These are phyloP conservation scores for Ophiostoma angusticollis DNA, from an alignment of 2,329 filamentous ascomycete genomes.

Conservation along the genomic window DNA sequence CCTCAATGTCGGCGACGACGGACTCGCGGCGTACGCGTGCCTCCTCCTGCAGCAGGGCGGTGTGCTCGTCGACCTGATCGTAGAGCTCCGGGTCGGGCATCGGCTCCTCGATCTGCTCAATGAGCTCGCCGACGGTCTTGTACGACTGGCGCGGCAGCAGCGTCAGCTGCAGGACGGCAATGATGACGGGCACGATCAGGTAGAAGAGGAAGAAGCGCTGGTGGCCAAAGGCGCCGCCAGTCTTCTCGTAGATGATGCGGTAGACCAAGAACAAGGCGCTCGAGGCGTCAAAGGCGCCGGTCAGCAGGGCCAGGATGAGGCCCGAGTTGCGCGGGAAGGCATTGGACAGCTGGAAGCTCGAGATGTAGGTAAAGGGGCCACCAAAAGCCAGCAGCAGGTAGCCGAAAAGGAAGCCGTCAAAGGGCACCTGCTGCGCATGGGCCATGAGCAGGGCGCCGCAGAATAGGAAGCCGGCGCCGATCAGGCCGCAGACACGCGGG, in stretches of 20 bases:
- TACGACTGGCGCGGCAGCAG: slow-evolving; percentile 66
- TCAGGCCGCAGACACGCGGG: slow-evolving; percentile 60
- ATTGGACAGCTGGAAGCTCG: slow-evolving; percentile 74
- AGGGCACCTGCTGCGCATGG: slow-evolving; percentile 47
- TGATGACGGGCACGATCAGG: slow-evolving; percentile 54
- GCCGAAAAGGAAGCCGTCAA: slow-evolving; percentile 63
- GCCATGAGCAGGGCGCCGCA: slow-evolving; percentile 62
- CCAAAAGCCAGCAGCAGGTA: slow-evolving; percentile 68
- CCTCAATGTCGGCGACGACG: slow-evolving; percentile 58
- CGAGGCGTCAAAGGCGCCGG: slow-evolving; percentile 72
- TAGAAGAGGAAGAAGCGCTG: slow-evolving; percentile 61
- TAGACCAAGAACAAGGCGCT: slow-evolving; percentile 68
- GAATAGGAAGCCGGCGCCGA: slow-evolving; percentile 55
- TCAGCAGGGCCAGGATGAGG: slow-evolving; percentile 66
- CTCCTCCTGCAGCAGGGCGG: slow-evolving; percentile 40
- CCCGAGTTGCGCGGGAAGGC: slow-evolving; percentile 67
- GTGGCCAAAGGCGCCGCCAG: slow-evolving; percentile 41
- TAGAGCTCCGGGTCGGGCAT: slow-evolving; percentile 21
- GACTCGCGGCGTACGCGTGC: slow-evolving; percentile 47
- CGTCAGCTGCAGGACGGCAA: slow-evolving; percentile 53
- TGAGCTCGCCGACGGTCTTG: slow-evolving; percentile 74
- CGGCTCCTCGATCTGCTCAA: slow-evolving; percentile 53
- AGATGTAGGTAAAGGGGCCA: slow-evolving; percentile 71
- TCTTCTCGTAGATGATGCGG: slow-evolving; percentile 51
- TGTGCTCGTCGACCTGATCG: slow-evolving; percentile 47